Conservation (phyloP, 768 basidiomycete genomes). For the Tricholoma sp. region DNA sequence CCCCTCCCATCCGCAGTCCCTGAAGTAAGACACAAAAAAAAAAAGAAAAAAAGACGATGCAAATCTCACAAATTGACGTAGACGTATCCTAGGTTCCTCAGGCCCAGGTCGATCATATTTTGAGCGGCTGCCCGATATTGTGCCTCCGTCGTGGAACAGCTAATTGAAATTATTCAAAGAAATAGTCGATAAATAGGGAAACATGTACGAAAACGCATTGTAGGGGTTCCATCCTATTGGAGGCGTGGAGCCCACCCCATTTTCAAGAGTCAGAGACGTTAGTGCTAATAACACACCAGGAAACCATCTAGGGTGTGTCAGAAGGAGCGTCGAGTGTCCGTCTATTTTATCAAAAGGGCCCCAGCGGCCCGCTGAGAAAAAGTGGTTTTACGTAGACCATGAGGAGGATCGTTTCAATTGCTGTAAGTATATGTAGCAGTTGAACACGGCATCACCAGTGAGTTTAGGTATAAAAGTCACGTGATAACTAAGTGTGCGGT, state of each 20-base stretch:
- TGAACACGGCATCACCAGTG: no score
- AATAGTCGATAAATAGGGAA: not conserved
- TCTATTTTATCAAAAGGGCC: no score
- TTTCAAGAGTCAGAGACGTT: conserved; percentile 25
- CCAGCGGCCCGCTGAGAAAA: no score
- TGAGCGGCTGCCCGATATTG: conserved; percentile 38
- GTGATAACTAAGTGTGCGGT: no score
- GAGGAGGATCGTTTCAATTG: no score
- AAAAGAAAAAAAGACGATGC: not conserved
- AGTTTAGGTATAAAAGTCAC: no score
- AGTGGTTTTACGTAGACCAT: no score
- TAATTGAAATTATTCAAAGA: conserved; percentile 8
- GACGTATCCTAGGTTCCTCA: conserved; percentile 34
- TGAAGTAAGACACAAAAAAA: conserved; percentile 7
- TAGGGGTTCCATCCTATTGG: conserved; percentile 48
- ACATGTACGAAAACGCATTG: conserved; percentile 39
- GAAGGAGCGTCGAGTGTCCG: no score
- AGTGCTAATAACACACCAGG: no score
- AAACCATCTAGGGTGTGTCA: no score
- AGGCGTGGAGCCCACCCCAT: conserved; percentile 38
- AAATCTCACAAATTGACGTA: conserved; percentile 37
- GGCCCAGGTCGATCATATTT: conserved; percentile 31
- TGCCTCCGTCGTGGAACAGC: conserved; percentile 37
- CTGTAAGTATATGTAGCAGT: no score
- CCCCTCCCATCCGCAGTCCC: conserved; percentile 49